Percentiles rank a stretch among this genome's conserved stretches.
Evolutionary conservation across 345 rosid genomes (phyloP).

Genomic region (Noccaea caerulescens): DNA sequence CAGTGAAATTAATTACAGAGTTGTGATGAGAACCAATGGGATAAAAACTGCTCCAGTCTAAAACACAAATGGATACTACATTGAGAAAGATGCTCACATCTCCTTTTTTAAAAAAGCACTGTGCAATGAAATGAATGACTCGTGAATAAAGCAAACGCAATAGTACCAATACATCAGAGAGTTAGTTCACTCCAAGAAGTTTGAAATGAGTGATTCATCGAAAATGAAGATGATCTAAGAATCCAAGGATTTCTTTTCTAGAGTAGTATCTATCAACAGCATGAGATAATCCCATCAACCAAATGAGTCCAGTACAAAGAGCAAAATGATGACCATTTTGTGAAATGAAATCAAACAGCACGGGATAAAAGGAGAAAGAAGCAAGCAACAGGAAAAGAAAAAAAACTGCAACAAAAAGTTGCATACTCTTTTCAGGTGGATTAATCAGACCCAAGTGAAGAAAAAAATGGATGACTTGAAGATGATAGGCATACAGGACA

Average conservation of each 20-base stretch:
- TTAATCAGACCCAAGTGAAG: slow-evolving; percentile 3
- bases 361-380: slow-evolving; percentile 18
- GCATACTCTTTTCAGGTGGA: slow-evolving; percentile 20
- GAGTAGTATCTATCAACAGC: not conserved
- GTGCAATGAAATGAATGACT: slow-evolving; percentile 2
- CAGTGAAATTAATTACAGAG: not conserved
- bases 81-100: slow-evolving; percentile 15
- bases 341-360: slow-evolving; percentile 12
- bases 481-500: slow-evolving; percentile 22
- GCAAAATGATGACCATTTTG: slow-evolving; percentile 4
- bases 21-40: not conserved
- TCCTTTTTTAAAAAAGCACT: not conserved
- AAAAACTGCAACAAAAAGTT: slow-evolving; percentile 5
- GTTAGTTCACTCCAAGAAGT: not conserved
- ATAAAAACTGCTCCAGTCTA: slow-evolving; percentile 18
- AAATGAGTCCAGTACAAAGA: slow-evolving; percentile 9
- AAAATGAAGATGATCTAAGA: slow-evolving; percentile 20
- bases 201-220: not conserved
- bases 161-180: not conserved
- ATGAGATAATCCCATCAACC: slow-evolving; percentile 6
- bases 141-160: slow-evolving; percentile 12
- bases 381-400: not conserved
- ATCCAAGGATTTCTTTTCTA: slow-evolving; percentile 10
- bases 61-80: slow-evolving; percentile 13
- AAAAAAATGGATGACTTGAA: slow-evolving; percentile 6